Evolutionary conservation across 2,329 filamentous ascomycete genomes (phyloP).

Genomic region (Rosellinia necatrix): DNA sequence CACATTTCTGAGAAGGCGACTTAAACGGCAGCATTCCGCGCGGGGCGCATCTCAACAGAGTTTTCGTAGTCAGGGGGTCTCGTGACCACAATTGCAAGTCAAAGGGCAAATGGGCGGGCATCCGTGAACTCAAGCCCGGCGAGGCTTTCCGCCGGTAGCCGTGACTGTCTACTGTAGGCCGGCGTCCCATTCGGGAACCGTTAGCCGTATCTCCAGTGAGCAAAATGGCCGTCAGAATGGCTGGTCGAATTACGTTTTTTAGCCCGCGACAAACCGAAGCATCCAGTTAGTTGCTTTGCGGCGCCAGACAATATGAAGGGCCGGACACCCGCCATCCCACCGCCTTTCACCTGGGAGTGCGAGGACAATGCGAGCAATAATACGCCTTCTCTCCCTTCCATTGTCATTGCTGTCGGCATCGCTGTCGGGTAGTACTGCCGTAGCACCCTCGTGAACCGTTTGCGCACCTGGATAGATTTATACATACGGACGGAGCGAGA

Average conservation of each 20-base stretch:
- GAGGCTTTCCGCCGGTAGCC: conserved; percentile 24
- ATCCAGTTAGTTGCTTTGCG: too few relatives aligned
- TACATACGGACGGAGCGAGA: too few relatives aligned
- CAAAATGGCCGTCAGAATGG: neutral
- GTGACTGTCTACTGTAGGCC: neutral
- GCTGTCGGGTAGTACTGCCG: too few relatives aligned
- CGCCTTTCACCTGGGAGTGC: neutral
- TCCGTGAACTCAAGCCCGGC: neutral
- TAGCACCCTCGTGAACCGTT: neutral
- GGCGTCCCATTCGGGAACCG: neutral
- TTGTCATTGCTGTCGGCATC: too few relatives aligned
- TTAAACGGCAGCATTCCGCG: conserved; percentile 13
- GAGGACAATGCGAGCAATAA: neutral
- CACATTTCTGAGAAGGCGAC: neutral
- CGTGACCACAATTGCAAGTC: conserved; percentile 1
- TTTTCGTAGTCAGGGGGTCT: neutral
- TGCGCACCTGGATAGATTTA: neutral
- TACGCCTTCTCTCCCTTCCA: too few relatives aligned
- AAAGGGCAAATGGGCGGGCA: neutral
- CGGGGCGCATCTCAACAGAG: conserved; percentile 5
- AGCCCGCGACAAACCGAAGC: conserved; percentile 28
- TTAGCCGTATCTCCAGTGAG: conserved; percentile 2
- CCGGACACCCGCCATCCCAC: neutral
- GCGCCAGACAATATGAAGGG: conserved; percentile 3
- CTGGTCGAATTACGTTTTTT: conserved; percentile 1